Conservation (phyloP, 2,329 filamentous ascomycete genomes). For the Cladosporium sphaerospermum region DNA sequence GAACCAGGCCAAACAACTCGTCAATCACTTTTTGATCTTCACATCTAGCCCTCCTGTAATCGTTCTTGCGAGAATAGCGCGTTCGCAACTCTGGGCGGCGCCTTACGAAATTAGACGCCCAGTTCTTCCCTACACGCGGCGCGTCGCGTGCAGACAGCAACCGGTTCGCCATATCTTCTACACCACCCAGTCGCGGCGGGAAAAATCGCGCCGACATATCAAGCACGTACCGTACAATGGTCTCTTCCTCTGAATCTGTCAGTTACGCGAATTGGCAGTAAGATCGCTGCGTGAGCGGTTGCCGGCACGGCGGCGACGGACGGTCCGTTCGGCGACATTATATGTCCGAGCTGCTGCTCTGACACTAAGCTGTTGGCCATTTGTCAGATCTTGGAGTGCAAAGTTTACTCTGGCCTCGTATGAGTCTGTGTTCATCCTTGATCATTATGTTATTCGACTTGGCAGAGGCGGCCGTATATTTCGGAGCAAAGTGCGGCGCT, state of each 20-base stretch:
- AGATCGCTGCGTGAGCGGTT: not conserved
- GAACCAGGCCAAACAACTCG: constrained; percentile 12
- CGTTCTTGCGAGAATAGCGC: not conserved
- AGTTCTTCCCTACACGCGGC: not conserved
- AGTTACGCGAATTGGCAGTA: not conserved
- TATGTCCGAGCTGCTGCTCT: not conserved
- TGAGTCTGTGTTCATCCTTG: not conserved
- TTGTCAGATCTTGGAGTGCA: not conserved
- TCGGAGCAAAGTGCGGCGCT: not conserved
- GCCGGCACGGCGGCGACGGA: not conserved
- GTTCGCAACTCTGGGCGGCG: not conserved
- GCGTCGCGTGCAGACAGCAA: not conserved
- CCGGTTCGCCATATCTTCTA: not conserved
- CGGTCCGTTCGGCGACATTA: not conserved
- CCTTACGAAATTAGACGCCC: not conserved
- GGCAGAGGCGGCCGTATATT: not conserved
- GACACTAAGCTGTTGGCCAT: not conserved
- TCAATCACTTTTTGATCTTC: constrained; percentile 5
- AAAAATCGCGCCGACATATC: not conserved
- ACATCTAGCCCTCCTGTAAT: not conserved
- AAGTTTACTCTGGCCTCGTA: not conserved
- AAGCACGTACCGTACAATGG: not conserved
- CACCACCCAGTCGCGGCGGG: not conserved
- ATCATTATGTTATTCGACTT: not conserved
- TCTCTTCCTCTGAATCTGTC: not conserved